Conservation (phyloP, 2,329 filamentous ascomycete species). For the Ambrosiella xylebori region DNA sequence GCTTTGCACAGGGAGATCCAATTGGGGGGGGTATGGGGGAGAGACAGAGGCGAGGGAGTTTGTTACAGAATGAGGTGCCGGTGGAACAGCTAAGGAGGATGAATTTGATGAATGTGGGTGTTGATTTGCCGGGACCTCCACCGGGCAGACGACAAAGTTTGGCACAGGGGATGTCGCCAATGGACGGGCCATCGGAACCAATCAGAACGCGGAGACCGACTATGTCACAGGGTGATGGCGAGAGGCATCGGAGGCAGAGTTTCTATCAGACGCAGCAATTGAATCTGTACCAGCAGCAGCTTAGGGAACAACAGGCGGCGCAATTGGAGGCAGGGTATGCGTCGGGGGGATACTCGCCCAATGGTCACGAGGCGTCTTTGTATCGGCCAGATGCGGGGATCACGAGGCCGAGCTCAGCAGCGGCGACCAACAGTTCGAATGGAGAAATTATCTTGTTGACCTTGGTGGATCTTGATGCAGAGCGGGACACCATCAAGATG, state of each 20-base stretch:
- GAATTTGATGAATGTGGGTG: too few relatives aligned
- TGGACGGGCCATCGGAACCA: not conserved
- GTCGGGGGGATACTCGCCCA: not conserved
- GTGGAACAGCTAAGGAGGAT: too few relatives aligned
- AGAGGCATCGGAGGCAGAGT: not conserved
- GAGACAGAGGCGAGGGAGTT: not conserved
- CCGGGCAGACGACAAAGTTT: not conserved
- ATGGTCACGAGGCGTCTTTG: not conserved
- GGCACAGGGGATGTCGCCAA: not conserved
- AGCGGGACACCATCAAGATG: conserved; percentile 2
- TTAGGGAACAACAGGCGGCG: not conserved
- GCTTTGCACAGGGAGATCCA: not conserved
- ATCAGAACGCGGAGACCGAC: not conserved
- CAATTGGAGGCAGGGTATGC: not conserved
- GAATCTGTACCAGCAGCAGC: conserved; percentile 4
- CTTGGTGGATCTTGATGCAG: conserved; percentile 7
- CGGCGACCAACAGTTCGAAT: conserved; percentile 11
- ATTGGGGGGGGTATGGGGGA: not conserved
- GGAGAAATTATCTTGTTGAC: conserved; percentile 5
- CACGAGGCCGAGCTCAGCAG: conserved; percentile 8
- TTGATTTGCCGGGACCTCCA: too few relatives aligned
- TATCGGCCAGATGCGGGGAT: not conserved
- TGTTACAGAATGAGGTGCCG: too few relatives aligned
- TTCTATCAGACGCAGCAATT: conserved; percentile 6
- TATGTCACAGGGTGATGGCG: not conserved